These are phyloP conservation scores for Cyberlindnera subsufficiens DNA, from an alignment of 805 yeast genomes.

Conservation along the genomic window DNA sequence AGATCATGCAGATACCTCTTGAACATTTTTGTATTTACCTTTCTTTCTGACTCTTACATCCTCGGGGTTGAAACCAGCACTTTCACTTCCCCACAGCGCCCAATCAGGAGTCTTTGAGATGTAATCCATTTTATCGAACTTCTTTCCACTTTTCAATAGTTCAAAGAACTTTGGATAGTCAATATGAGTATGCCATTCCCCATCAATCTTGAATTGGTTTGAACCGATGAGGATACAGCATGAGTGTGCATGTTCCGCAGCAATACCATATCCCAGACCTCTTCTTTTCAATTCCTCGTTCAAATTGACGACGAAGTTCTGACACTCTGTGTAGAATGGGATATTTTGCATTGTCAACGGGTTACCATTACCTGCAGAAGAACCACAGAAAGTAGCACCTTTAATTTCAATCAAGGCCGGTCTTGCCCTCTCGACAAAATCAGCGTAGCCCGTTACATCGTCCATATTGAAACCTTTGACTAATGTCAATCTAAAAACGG, in stretches of 20 bases:
- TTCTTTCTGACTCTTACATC: slow-evolving; percentile 45
- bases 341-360: slow-evolving; percentile 93
- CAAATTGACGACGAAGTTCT: slow-evolving; percentile 60
- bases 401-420: slow-evolving; percentile 90
- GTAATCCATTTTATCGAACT: slow-evolving; percentile 77
- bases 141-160: slow-evolving; percentile 54
- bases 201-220: slow-evolving; percentile 59
- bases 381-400: slow-evolving; percentile 95
- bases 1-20: not conserved
- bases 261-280: slow-evolving; percentile 71
- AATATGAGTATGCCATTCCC: slow-evolving; percentile 84
- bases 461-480: slow-evolving; percentile 91
- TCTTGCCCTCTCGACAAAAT: slow-evolving; percentile 70
- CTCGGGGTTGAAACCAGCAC: slow-evolving; percentile 87
- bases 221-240: slow-evolving; percentile 87
- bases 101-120: slow-evolving; percentile 77
- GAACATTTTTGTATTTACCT: slow-evolving; percentile 12
- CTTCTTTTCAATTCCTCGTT: slow-evolving; percentile 56
- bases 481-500: slow-evolving; percentile 83
- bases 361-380: slow-evolving; percentile 76
- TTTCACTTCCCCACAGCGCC: slow-evolving; percentile 84
- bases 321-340: slow-evolving; percentile 90
- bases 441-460: slow-evolving; percentile 78
- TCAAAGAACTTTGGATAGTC: slow-evolving; percentile 74
- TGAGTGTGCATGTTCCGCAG: slow-evolving; percentile 94